Conservation (phyloP, 1,139 yeast genomes). For the Wickerhamiella pararugosa region DNA sequence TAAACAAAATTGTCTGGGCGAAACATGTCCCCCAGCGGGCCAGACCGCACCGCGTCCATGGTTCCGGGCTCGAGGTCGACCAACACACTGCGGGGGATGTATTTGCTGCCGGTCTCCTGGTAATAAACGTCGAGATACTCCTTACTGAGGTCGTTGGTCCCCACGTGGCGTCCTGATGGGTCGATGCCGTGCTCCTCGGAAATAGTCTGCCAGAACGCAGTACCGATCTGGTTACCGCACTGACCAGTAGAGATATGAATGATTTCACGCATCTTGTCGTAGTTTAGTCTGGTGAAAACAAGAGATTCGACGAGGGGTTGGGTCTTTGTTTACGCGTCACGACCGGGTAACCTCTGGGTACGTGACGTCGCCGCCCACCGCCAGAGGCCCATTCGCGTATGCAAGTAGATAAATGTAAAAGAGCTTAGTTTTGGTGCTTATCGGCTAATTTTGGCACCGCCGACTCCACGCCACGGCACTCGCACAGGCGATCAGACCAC, state of each 20-base stretch:
- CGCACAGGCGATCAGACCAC: no score
- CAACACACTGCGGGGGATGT: conserved; percentile 33
- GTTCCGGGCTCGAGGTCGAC: conserved; percentile 35
- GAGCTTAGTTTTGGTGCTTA: neutral
- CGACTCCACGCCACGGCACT: no score
- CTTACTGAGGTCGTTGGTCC: conserved; percentile 17
- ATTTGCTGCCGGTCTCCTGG: conserved; percentile 34
- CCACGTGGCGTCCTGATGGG: conserved; percentile 40
- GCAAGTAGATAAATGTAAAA: neutral
- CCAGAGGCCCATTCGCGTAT: no score
- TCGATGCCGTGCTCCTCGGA: conserved; percentile 95
- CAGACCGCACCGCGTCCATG: conserved; percentile 30
- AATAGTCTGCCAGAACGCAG: conserved; percentile 56
- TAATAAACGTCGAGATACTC: conserved; percentile 36
- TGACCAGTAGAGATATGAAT: conserved; percentile 96
- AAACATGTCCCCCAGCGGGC: conserved; percentile 30
- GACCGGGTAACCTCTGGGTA: no score
- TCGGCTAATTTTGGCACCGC: no score
- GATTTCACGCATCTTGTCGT: conserved; percentile 5
- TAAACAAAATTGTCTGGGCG: conserved; percentile 33
- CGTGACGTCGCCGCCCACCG: no score
- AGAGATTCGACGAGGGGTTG: neutral
- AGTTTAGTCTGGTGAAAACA: neutral
- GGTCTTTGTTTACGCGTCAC: conserved; percentile 2
- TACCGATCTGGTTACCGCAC: conserved; percentile 94